Evolutionary conservation across 2,329 filamentous ascomycete genomes (phyloP), one percentile per base, ranked within the genome.

Genomic region (Septoria petroselini): DNA sequence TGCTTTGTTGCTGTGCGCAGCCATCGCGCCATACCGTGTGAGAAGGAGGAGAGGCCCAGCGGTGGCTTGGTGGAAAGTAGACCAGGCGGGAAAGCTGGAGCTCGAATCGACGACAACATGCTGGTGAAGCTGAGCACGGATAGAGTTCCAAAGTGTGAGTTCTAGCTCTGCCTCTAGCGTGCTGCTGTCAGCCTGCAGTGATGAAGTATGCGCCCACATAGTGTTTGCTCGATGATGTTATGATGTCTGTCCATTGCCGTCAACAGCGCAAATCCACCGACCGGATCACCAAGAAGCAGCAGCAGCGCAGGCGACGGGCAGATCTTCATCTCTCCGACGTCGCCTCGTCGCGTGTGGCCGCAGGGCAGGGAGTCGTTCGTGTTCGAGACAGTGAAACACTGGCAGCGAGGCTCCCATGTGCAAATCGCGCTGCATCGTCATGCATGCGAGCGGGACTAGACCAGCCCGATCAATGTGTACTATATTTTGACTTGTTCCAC

Each of bases 201-300:
- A 27, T 27, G 23, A 9, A 9, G 23, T 27, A 5, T 27, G 5
- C 23, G 5, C 23, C 5, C 9, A 5, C 23, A 27, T 9, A 9
- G 34, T 17, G 17, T 18, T 3, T 19, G 34, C 34, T 7, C 4
- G 34, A 38, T 38, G 19, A 18, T 18, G 34, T 35, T 35, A 3
- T 4, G 6, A 18, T 18, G 15, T 12, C 14, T 7, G 19, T 19
- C 17, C 4, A 11, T 12, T 17, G 9, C 14, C 34, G 14, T 9
- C 19, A 38, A 17, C 14, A 38, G 40, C 30, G 25, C 23, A 42
- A 42, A 27, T n/a, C n/a, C n/a, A n/a, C n/a, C n/a, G n/a, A n/a
- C n/a, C n/a, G 27, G 12, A 30, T 7, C 7, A 7, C 27, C 27
- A 30, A 12, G 27, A 30, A 30, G 12, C 27, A 30, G 30, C 4